These are phyloP conservation scores for Diutina scorzettiae DNA, from an alignment of 1,139 yeast genomes.

Conservation along the genomic window DNA sequence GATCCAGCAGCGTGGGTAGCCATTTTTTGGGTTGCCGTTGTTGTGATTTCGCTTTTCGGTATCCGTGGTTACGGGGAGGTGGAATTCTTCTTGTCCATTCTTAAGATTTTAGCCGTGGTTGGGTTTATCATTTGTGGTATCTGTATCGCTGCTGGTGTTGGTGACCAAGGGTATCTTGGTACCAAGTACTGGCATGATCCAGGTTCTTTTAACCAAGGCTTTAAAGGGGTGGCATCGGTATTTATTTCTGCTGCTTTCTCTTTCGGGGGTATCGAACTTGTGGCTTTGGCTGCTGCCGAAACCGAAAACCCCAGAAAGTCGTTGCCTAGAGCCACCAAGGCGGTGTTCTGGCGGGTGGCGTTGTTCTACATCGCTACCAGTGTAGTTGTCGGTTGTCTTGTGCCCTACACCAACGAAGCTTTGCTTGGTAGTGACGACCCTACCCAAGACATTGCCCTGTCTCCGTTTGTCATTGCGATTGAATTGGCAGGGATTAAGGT, in stretches of 20 bases:
- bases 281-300: slow-evolving; percentile 59
- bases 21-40: slow-evolving; percentile 47
- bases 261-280: slow-evolving; percentile 56
- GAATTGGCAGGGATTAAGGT: slow-evolving; percentile 17
- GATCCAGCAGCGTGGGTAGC: slow-evolving; percentile 60
- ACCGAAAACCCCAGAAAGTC: slow-evolving; percentile 46
- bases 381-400: slow-evolving; percentile 35
- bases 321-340: slow-evolving; percentile 59
- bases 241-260: slow-evolving; percentile 83
- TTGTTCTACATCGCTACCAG: slow-evolving; percentile 20
- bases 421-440: slow-evolving; percentile 15
- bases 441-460: slow-evolving; percentile 6
- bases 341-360: slow-evolving; percentile 55
- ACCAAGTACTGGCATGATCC: slow-evolving; percentile 27
- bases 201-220: slow-evolving; percentile 39
- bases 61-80: slow-evolving; percentile 60
- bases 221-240: slow-evolving; percentile 77
- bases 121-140: slow-evolving; percentile 66
- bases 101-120: slow-evolving; percentile 49
- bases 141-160: slow-evolving; percentile 53
- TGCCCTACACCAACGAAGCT: slow-evolving; percentile 24
- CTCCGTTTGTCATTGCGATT: slow-evolving; percentile 6
- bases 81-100: slow-evolving; percentile 47
- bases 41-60: slow-evolving; percentile 40
- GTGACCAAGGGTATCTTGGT: slow-evolving; percentile 36